Base-by-base conservation (phyloP, 2,329 filamentous ascomycete genomes). In the Trichoderma sp. region DNA sequence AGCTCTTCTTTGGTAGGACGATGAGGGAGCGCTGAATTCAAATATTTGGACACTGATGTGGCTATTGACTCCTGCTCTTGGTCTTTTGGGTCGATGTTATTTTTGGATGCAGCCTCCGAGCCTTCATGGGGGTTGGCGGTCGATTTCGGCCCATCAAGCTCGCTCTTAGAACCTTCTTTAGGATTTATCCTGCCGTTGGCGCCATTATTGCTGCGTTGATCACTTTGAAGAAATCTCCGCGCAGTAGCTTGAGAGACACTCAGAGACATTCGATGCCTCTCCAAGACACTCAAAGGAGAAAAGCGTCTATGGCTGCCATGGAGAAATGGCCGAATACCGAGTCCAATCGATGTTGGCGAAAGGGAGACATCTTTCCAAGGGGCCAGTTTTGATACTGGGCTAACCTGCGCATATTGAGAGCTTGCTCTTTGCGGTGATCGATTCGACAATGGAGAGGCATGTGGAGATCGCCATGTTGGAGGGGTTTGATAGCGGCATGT, bases 1-100 rank as follows among this genome's bases (percentile, higher is more conserved):
- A 99, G 86, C 79, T 99, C 96, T 78, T 97, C 94, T 77, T 97
- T 97, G 8, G 91, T 95, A 5, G 96, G 95, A 24, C 94, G 87
- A 82, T 97, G 93, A n/a, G 91, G 88, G 79, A 94, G 88, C 74
- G 92, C 91, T 29, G 86, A 78, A 75, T 88, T 85, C 10, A 89
- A 75, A 73, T 90, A 90, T 73, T 87, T 88, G 40, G 86, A 87
- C 75, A 88, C 79, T 33, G 86, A 85, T 56, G 83, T 78, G 19
- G 84, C 79, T 56, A 87, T 80, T 4, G 84, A 82, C 71, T 85
- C 82, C 24, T 74, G 55, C 35, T 69, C 69, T 31, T 43, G 37
- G 31, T 60, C 59, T 33, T 47, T 57, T 24, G 33, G 33, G 16
- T 47, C 56, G n/a, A 31, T 43, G 16, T 33, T 24, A 19, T 31